Base-by-base conservation (phyloP, 495 filamentous ascomycete species). In the Pyronema omphalodes region DNA sequence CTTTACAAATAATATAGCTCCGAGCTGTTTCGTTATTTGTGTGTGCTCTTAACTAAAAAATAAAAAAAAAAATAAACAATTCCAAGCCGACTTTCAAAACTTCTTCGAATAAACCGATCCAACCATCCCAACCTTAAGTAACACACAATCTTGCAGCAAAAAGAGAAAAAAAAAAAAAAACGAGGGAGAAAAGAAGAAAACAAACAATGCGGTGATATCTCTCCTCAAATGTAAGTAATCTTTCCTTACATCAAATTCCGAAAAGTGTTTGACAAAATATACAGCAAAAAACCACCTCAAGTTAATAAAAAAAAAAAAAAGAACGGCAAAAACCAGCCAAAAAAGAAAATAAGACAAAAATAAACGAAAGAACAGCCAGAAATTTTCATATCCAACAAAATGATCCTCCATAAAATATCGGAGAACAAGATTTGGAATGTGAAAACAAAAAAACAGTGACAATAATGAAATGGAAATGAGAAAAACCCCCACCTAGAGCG, bases 401-500 rank as follows among this genome's bases (percentile, higher is more conserved):
- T 12, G 1, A 41, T 41, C 11, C 39, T 12, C 39, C 11, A 41
- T 41, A 41, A 41, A 41, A 41, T 12, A 41, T 41, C 11, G 15
- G 15, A 12, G 11, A 41, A 41, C 1, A 17, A 41, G 11, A 41
- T 41, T 17, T 12, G 9, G 12, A 50, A 36, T 36, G 44, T 14
- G 23, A 43, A 12, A 43, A 43, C 39, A 12, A 12, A 43, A 43
- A 43, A 43, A 43, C 39, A 12, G n/a, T n/a, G n/a, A n/a, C n/a
- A 41, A 41, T 14, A 47, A 19, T 47, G 12, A 23, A 47, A 47
- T 15, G 44, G 9, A 15, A 36, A 50, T 23, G 19, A 50, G n/a
- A 50, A 50, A 50, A 50, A 50, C 1, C 4, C 47, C 47, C 29
- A 50, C 47, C 47, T 50, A 50, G 17, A 50, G 47, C 47, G 47